These are phyloP conservation scores for Polytolypa hystricis DNA, from an alignment of 2,329 filamentous ascomycete genomes.

Conservation along the genomic window DNA sequence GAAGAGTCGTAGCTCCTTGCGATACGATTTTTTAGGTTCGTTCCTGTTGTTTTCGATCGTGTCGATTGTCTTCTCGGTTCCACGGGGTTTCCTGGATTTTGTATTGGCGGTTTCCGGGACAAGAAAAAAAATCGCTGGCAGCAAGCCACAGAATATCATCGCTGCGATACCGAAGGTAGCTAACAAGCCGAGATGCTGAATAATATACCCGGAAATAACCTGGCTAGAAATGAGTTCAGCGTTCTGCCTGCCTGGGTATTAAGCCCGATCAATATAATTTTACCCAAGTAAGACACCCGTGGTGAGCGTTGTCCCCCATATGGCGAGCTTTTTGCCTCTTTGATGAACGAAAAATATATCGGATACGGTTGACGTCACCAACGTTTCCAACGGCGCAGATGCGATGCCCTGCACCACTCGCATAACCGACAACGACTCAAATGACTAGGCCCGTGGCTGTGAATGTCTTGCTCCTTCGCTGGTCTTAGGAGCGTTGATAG, in stretches of 20 bases:
- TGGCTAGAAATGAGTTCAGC: constrained; percentile 20
- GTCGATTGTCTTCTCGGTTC: not conserved
- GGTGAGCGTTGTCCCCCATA: constrained; percentile 18
- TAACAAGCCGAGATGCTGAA: constrained; percentile 25
- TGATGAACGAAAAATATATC: constrained; percentile 15
- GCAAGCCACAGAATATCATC: constrained; percentile 31
- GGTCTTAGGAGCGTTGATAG: too few species aligned
- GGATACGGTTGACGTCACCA: constrained; percentile 12
- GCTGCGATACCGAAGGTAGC: constrained; percentile 30
- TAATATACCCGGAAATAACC: constrained; percentile 32
- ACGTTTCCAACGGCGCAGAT: constrained; percentile 11
- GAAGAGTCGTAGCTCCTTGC: constrained; percentile 5
- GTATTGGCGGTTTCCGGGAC: constrained; percentile 35
- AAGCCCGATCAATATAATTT: constrained; percentile 3
- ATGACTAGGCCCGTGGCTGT: too few species aligned
- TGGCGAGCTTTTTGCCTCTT: constrained; percentile 10
- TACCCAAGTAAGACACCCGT: constrained; percentile 20
- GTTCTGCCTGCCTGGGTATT: not conserved
- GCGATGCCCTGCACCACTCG: constrained; percentile 14
- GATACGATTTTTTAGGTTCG: constrained; percentile 2
- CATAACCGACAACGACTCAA: constrained; percentile 26
- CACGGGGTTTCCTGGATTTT: not conserved
- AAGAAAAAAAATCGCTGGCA: constrained; percentile 34
- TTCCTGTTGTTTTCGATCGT: not conserved
- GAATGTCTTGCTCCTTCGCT: too few species aligned